These are phyloP conservation scores for Halophytophthora batemanensis DNA, from an alignment of 352 stramenopile species.

Conservation along the genomic window DNA sequence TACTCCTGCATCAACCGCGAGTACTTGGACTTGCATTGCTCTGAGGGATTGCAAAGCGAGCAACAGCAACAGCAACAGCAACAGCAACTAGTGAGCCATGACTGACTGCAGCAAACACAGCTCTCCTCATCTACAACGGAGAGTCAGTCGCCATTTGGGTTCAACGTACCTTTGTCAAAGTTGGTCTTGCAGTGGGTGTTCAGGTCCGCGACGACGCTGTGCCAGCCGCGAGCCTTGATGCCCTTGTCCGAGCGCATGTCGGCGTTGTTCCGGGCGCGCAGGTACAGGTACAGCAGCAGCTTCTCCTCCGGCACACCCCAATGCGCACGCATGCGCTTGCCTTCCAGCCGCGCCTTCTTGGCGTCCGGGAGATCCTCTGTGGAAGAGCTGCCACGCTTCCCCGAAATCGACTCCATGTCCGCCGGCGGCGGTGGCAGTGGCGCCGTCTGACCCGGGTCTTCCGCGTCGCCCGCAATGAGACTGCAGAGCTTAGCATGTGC, in stretches of 20 bases:
- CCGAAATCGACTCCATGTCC: neutral
- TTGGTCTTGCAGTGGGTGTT: slow-evolving; percentile 20
- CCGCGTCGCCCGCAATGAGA: slow-evolving; percentile 19
- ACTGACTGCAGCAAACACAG: too few relatives aligned
- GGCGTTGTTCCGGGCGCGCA: slow-evolving; percentile 21
- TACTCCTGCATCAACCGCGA: slow-evolving; percentile 27
- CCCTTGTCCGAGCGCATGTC: slow-evolving; percentile 17
- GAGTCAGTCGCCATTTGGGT: too few relatives aligned
- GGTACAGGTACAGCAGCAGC: slow-evolving; percentile 31
- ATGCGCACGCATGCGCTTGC: slow-evolving; percentile 3
- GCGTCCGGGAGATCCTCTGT: neutral
- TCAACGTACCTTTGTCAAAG: slow-evolving; percentile 28
- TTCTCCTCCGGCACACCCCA: slow-evolving; percentile 17
- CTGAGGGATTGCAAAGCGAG: slow-evolving; percentile 4
- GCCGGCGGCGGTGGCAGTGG: neutral
- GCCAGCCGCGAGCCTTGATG: slow-evolving; percentile 22
- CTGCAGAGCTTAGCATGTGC: slow-evolving; percentile 22
- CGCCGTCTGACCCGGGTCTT: neutral
- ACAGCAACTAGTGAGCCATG: too few relatives aligned
- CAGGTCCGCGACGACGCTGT: slow-evolving; percentile 18
- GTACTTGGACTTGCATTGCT: slow-evolving; percentile 37
- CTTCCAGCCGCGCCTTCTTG: slow-evolving; percentile 16
- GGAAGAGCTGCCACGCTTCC: neutral
- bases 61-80: neutral
- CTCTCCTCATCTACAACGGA: slow-evolving; percentile 3